Percentiles rank a stretch among this genome's conserved stretches.
Conservation (phyloP, 768 basidiomycete species). For the Mycena olivaceomarginata region DNA sequence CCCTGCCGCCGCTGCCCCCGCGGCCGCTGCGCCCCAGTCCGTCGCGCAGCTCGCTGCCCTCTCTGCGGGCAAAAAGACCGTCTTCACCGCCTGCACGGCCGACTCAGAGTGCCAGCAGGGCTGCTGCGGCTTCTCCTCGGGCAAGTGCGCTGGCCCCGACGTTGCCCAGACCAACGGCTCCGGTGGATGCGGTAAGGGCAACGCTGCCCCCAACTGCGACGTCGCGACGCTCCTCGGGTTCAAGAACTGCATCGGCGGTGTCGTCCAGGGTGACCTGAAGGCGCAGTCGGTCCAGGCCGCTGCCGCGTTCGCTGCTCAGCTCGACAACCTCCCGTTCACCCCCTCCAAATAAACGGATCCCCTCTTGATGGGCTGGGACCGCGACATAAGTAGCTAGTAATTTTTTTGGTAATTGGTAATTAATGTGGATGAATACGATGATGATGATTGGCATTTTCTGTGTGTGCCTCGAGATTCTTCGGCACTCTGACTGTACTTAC, state of each 20-base stretch:
- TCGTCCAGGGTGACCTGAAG: too few species aligned
- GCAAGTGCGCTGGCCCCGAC: slow-evolving; percentile 49
- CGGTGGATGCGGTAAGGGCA: slow-evolving; percentile 48
- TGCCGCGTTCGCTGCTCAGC: slow-evolving; percentile 24
- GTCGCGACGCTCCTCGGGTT: slow-evolving; percentile 42
- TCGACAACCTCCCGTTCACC: slow-evolving; percentile 30
- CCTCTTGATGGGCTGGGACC: background rate
- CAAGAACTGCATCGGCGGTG: background rate
- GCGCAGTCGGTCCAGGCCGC: slow-evolving; percentile 1
- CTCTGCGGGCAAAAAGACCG: slow-evolving; percentile 31
- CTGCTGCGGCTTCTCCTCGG: slow-evolving; percentile 46
- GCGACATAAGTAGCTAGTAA: slow-evolving; percentile 4
- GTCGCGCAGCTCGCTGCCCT: slow-evolving; percentile 10
- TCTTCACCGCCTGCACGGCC: slow-evolving; percentile 41
- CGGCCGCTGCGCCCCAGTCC: slow-evolving; percentile 1
- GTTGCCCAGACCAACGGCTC: slow-evolving; percentile 48
- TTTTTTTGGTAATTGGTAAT: background rate
- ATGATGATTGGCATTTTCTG: slow-evolving; percentile 1
- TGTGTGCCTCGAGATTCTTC: too few species aligned
- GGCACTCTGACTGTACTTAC: too few species aligned
- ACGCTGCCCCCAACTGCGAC: slow-evolving; percentile 46
- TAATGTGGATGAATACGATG: slow-evolving; percentile 19
- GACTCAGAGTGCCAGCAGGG: slow-evolving; percentile 32
- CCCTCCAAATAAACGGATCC: background rate
- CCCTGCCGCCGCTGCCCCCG: slow-evolving; percentile 33